Evolutionary conservation across 164 flowering plant species (phyloP).

Genomic region (Nelumbo lutea): DNA sequence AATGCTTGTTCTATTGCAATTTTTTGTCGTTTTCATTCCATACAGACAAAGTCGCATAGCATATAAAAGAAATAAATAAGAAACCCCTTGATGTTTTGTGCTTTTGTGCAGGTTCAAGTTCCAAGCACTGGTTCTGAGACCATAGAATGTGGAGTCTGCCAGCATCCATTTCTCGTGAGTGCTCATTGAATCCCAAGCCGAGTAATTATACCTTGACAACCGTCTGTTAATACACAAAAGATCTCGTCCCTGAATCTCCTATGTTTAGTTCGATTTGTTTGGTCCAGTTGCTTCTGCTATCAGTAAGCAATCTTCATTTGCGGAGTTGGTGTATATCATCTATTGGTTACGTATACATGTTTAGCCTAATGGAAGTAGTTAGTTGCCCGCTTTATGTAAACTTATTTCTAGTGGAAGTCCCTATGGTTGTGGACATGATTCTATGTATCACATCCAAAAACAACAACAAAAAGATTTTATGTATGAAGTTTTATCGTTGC

Average conservation of each 20-base stretch:
- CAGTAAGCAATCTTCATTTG: not conserved
- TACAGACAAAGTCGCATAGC: not conserved
- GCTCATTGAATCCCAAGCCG: constrained; percentile 42
- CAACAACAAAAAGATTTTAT: too few species aligned
- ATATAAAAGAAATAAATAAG: too few species aligned
- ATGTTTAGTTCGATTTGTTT: not conserved
- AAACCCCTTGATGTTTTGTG: not conserved
- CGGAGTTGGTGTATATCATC: not conserved
- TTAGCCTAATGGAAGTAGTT: too few species aligned
- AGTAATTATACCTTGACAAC: not conserved
- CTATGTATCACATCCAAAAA: too few species aligned
- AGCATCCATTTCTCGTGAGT: constrained; percentile 90
- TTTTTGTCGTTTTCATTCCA: not conserved
- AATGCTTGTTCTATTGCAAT: not conserved
- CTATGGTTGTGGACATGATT: too few species aligned
- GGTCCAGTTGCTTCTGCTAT: not conserved
- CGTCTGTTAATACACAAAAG: not conserved
- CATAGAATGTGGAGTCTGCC: constrained; percentile 96
- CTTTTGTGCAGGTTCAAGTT: constrained; percentile 61
- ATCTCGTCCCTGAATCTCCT: not conserved
- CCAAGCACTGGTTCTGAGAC: constrained; percentile 93
- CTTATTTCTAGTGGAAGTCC: too few species aligned
- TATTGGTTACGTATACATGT: not conserved
- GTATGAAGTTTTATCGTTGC: too few species aligned
- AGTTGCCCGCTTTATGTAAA: too few species aligned